phyloP scores from a whole-genome alignment of 106 monocot species.

The Platanthera guangdongensis region DNA sequence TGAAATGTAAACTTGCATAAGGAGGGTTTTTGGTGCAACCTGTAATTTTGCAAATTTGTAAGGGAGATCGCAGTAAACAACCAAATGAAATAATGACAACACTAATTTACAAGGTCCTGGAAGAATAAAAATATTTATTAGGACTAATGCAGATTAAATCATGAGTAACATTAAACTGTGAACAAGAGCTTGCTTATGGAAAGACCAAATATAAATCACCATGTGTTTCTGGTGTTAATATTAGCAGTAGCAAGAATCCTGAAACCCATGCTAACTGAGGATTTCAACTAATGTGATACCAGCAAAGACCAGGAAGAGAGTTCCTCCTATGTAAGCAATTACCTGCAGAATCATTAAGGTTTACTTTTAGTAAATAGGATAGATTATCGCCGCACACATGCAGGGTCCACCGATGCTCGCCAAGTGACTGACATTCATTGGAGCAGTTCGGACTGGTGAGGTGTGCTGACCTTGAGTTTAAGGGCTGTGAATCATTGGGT shows the following conservation, averaged over 20 bases:
- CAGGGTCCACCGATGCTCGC: too few species aligned
- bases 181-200: background rate
- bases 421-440: too few species aligned
- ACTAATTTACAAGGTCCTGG: too few species aligned
- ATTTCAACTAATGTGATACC: slow-evolving; percentile 57
- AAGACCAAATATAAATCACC: background rate
- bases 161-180: background rate
- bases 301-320: slow-evolving; percentile 80
- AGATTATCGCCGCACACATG: background rate
- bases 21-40: too few species aligned
- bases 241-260: background rate
- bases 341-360: slow-evolving; percentile 32
- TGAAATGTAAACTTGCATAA: too few species aligned
- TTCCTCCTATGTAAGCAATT: slow-evolving; percentile 77
- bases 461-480: too few species aligned
- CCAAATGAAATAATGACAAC: too few species aligned
- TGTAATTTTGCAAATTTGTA: too few species aligned
- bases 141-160: background rate
- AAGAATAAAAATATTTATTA: background rate
- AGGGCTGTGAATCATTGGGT: too few species aligned
- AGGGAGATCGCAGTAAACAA: too few species aligned
- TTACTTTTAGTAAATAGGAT: background rate
- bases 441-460: too few species aligned
- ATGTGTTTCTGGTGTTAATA: too few species aligned
- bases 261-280: slow-evolving; percentile 18